phyloP scores from a whole-genome alignment of 83 land plant species.

The Larix sibirica region DNA sequence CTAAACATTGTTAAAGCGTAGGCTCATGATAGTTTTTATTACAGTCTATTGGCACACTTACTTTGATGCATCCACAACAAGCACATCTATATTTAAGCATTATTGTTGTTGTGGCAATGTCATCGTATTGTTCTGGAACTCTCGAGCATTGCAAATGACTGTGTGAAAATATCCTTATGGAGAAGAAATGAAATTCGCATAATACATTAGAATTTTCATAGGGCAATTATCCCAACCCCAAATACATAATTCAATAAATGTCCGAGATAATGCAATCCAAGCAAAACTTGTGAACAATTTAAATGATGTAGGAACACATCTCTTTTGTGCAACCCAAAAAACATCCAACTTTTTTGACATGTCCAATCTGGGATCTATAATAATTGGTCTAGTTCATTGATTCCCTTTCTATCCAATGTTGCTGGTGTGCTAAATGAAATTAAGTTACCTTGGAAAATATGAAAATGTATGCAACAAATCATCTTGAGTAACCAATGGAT shows the following conservation, averaged over 20 bases:
- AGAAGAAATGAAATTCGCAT: conserved; percentile 73
- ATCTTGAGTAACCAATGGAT: conserved; percentile 70
- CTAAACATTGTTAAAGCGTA: too few relatives aligned
- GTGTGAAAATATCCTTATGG: conserved; percentile 87
- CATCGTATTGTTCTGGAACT: conserved; percentile 59
- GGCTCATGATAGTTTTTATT: too few relatives aligned
- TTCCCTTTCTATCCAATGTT: conserved; percentile 79
- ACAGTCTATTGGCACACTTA: too few relatives aligned
- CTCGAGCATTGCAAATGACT: conserved; percentile 71
- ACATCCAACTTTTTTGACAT: conserved; percentile 61
- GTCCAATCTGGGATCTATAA: conserved; percentile 75
- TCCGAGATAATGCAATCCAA: conserved; percentile 70
- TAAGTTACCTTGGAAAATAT: conserved; percentile 62
- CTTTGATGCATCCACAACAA: conserved; percentile 28
- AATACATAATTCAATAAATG: conserved; percentile 69
- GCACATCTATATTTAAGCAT: too few relatives aligned
- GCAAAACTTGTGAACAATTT: conserved; percentile 81
- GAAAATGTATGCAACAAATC: conserved; percentile 81
- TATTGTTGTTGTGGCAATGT: not conserved
- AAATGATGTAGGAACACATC: conserved; percentile 56
- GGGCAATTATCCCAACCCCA: conserved; percentile 93
- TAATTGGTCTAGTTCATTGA: conserved; percentile 68
- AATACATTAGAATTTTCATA: conserved; percentile 69
- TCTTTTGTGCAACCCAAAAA: conserved; percentile 57
- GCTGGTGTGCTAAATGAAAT: conserved; percentile 75